Evolutionary conservation across 2,329 filamentous ascomycete species (phyloP), one percentile per base, ranked within the genome.

Genomic region (Neoarthrinium moseri): DNA sequence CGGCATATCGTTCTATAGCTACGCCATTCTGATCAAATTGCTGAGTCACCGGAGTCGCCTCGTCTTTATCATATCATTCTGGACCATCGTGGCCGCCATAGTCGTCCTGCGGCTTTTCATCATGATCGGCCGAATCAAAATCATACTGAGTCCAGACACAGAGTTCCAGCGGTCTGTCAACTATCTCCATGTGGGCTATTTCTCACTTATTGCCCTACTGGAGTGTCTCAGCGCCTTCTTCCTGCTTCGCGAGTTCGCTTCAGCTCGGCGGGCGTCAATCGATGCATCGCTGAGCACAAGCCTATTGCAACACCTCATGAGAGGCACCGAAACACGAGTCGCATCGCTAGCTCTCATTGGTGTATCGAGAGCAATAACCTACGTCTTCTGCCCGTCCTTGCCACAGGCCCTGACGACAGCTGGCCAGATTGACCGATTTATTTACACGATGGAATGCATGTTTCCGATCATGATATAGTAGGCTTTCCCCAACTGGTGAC

Each of bases 31-130:
- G 0, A 71, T 67, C 13, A 70, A 73, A 22, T 69, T 79, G n/a
- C 63, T 81, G 1, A 70, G 70, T 46, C 69, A 72, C 41, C 54
- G 52, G n/a, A 56, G 56, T 13, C 60, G 63, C 50, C 59, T 67
- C 2, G 62, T 75, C 4, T 81, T 80, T 48, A 68, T 74, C 30
- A 59, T 60, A 4, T 69, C 84, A 4, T 78, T 84, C 52, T 84
- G 80, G 51, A 74, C 72, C 4, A 78, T 84, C 50, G 64, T 84
- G 27, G 64, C 73, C 1, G 64, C 79, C 8, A 77, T 82, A 29
- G 58, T 64, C 2, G 61, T 72, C 0, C 71, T 83, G 30, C 74
- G 80, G 36, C 55, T 73, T 8, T 51, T 57, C 12, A 71, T 73
- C 32, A 56, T 65, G 11, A 52, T 59, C 4, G 53, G 57, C 1